Base-by-base conservation (phyloP, 768 basidiomycete genomes). In the Rhodosporidiobolus sp. region DNA sequence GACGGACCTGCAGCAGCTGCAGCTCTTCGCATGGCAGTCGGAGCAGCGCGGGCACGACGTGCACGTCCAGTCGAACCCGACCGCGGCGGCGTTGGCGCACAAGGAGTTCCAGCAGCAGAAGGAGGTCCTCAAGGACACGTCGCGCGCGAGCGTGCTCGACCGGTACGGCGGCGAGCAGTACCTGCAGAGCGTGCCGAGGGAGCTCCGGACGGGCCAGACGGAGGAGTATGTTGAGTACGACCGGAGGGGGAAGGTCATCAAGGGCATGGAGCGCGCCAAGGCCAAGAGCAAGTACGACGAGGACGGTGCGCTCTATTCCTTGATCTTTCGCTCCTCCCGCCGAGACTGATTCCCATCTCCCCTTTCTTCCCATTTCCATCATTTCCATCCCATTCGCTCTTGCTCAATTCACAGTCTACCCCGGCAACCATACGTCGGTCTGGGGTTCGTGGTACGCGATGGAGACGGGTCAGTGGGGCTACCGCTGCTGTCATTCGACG, bases 151-250 rank as follows among this genome's bases (percentile, higher is more conserved):
- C 79, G 93, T 98, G 60, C 84, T 99, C 66, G 88, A 87, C 46
- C 93, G 88, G 82, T 99, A 99, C 75, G 96, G 96, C 53, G 96
- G 96, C 34, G 95, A 89, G 78, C 85, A 94, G 80, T 94, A 95
- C 81, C 84, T 99, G 63, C 88, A 92, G 81, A 87, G 86, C 30
- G 89, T 89, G n/a, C 92, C 96, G 28, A 89, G 88, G 79, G 96
- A 98, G 81, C 84, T 99, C 45, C 81, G 93, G n/a, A 88, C 89
- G 74, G 96, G 96, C 0, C 94, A 98, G 83, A 95, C 94, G 49
- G 96, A 98, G 81, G 87, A 94, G 73, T 99, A 99, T 73, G 91
- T 97, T 56, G 96, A 99, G 83, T 99, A 97, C 81, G 94, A 93
- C 66, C 85, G 93, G 73, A 86, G 91, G 32, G 96, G 96, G 28